These are phyloP conservation scores for Wickerhamomyces xylosicus DNA, from an alignment of 805 yeast species.

Conservation along the genomic window DNA sequence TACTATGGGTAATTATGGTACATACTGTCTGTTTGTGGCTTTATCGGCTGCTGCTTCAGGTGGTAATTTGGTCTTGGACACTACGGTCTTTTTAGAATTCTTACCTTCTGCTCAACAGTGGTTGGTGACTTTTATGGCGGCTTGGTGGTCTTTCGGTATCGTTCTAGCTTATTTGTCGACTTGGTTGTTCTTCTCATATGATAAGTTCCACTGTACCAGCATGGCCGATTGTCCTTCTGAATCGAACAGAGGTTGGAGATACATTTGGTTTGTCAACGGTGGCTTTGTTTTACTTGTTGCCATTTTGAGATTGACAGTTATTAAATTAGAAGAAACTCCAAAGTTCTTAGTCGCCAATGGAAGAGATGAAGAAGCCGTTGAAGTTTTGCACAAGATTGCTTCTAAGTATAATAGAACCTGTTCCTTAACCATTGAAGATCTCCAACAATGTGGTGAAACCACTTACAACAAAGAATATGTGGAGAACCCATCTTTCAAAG, in stretches of 20 bases:
- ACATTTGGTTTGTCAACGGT: constrained; percentile 40
- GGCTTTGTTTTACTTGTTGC: constrained; percentile 36
- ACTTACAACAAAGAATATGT: constrained; percentile 18
- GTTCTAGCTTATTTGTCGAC: constrained; percentile 35
- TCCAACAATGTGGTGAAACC: constrained; percentile 33
- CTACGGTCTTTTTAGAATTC: constrained; percentile 37
- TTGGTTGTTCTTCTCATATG: constrained; percentile 35
- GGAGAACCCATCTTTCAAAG: constrained; percentile 17
- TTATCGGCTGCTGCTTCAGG: constrained; percentile 36
- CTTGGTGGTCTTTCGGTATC: constrained; percentile 52
- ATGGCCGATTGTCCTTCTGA: constrained; percentile 28
- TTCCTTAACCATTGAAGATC: constrained; percentile 34
- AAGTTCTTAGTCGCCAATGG: constrained; percentile 39
- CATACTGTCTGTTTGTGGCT: constrained; percentile 36
- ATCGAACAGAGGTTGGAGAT: constrained; percentile 48
- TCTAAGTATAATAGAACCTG: constrained; percentile 29
- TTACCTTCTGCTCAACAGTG: constrained; percentile 39
- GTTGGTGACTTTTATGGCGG: constrained; percentile 38
- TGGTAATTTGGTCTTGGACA: constrained; percentile 42
- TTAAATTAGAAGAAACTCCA: constrained; percentile 40
- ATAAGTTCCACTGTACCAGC: constrained; percentile 37
- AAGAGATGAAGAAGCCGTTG: constrained; percentile 37
- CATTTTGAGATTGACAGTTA: constrained; percentile 33
- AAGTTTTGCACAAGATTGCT: constrained; percentile 34
- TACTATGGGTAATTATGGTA: constrained; percentile 34